A percentile compares a stretch with the other conserved stretches of the same genome.
Conservation (phyloP, 192 early-diverging fungal species). For the Helicostylum pulchrum region DNA sequence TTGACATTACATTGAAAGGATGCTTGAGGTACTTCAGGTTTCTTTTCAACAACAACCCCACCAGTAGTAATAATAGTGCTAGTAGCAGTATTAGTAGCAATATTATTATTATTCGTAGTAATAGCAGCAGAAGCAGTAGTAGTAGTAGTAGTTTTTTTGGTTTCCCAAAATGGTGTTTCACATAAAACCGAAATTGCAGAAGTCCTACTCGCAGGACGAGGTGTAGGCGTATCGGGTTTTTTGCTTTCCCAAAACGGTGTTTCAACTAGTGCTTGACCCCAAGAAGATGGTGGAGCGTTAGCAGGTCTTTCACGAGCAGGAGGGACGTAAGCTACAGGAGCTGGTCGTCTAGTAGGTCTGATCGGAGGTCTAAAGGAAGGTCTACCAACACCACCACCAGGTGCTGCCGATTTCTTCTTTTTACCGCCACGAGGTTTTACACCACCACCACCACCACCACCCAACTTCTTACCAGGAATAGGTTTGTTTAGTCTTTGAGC, state of each 20-base stretch:
- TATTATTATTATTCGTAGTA: too few relatives aligned
- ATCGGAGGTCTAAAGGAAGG: too few relatives aligned
- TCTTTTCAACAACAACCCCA: neutral
- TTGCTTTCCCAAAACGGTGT: constrained; percentile 7
- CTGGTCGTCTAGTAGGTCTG: too few relatives aligned
- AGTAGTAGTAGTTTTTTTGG: too few relatives aligned
- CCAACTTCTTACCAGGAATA: too few relatives aligned
- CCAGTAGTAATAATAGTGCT: neutral
- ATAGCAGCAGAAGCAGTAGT: too few relatives aligned
- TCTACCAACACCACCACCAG: too few relatives aligned
- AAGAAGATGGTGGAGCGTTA: neutral
- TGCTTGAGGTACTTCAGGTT: too few relatives aligned
- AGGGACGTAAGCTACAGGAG: neutral
- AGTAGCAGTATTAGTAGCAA: too few relatives aligned
- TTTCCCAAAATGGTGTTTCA: neutral
- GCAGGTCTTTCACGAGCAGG: neutral
- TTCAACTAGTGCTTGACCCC: neutral
- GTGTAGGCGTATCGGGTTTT: neutral
- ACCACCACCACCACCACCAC: too few relatives aligned
- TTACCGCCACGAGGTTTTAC: neutral
- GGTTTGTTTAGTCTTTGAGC: neutral
- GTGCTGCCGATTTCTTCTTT: neutral
- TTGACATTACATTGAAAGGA: neutral
- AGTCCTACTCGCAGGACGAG: neutral
- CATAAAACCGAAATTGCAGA: neutral